Conservation (phyloP, 2,329 filamentous ascomycete species). For the Penicillium oxalicum region DNA sequence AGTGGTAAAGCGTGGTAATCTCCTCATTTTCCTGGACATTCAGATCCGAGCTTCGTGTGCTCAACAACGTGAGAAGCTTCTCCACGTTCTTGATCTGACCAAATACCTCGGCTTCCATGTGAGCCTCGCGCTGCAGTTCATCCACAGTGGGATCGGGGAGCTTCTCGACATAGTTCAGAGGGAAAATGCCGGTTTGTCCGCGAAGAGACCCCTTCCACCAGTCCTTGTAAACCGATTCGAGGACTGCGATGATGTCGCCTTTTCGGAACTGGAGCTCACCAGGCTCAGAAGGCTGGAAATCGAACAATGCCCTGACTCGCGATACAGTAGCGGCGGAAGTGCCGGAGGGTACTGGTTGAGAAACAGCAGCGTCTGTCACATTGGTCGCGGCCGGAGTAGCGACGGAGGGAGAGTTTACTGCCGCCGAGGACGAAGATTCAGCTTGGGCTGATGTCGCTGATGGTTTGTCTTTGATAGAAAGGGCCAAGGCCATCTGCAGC, state of each 20-base stretch:
- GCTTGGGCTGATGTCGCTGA: conserved; percentile 32
- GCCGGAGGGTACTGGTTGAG: conserved; percentile 63
- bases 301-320: conserved; percentile 84
- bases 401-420: conserved; percentile 4
- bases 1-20: conserved; percentile 85
- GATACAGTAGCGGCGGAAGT: conserved; percentile 96
- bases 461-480: conserved; percentile 83
- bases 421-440: conserved; percentile 24
- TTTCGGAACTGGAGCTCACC: conserved; percentile 95
- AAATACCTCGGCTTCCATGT: conserved; percentile 83
- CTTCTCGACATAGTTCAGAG: conserved; percentile 98
- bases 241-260: conserved; percentile 91
- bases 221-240: conserved; percentile 98
- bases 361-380: conserved; percentile 38
- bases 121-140: conserved; percentile 88
- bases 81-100: conserved; percentile 72
- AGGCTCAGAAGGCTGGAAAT: conserved; percentile 89
- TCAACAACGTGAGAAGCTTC: conserved; percentile 80
- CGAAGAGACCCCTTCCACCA: conserved; percentile 98
- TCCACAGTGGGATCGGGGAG: conserved; percentile 89
- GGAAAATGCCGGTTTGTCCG: conserved; percentile 95
- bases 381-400: conserved; percentile 32
- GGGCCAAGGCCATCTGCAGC: conserved; percentile 86
- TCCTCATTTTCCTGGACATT: conserved; percentile 93
- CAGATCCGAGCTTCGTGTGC: conserved; percentile 72